These are phyloP conservation scores for Globisporangium radiosum DNA, from an alignment of 352 stramenopile genomes.

Conservation along the genomic window DNA sequence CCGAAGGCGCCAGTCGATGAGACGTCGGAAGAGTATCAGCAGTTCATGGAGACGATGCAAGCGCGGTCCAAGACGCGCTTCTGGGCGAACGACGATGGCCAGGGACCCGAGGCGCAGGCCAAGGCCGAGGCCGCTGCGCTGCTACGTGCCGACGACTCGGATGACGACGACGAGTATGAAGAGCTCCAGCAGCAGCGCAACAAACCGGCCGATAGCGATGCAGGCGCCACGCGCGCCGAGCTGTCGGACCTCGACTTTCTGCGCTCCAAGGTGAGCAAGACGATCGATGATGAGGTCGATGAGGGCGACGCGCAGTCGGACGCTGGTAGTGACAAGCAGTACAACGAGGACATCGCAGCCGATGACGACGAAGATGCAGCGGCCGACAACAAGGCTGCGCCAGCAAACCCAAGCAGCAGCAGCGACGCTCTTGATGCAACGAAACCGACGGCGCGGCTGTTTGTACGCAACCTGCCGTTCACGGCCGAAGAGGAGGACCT, in stretches of 20 bases:
- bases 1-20: conserved; percentile 19
- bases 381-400: neutral
- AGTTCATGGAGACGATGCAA: conserved; percentile 90
- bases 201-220: conserved; percentile 22
- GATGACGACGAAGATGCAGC: conserved; percentile 23
- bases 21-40: conserved; percentile 60
- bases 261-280: conserved; percentile 90
- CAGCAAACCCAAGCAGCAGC: neutral
- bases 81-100: conserved; percentile 88
- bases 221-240: conserved; percentile 16
- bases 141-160: conserved; percentile 22
- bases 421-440: conserved; percentile 18
- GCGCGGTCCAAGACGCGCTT: conserved; percentile 84
- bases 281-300: conserved; percentile 47
- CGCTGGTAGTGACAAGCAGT: conserved; percentile 25
- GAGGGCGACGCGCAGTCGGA: conserved; percentile 31
- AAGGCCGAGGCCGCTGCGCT: conserved; percentile 20
- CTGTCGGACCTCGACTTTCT: conserved; percentile 93
- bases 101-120: conserved; percentile 26
- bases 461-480: conserved; percentile 97
- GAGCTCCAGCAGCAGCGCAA: conserved; percentile 30
- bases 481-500: conserved; percentile 96
- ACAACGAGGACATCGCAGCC: conserved; percentile 33
- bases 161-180: conserved; percentile 88
- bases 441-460: conserved; percentile 84